Conservation (phyloP, 768 basidiomycete species). For the Kwoniella europaea region DNA sequence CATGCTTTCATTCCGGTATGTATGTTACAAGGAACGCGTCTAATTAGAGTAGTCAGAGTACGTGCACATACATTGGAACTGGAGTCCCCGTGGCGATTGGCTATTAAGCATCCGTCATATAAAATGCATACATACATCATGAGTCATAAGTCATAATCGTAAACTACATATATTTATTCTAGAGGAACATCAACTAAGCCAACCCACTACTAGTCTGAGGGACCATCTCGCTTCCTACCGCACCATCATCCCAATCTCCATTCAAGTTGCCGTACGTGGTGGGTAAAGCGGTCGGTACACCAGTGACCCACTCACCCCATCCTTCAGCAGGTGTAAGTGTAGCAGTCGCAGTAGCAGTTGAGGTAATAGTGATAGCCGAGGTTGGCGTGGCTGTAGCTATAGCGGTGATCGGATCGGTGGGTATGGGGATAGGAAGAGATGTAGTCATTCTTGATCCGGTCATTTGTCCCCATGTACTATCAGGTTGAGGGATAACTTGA, state of each 20-base stretch:
- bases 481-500: slow-evolving; percentile 5
- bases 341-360: neutral
- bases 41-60: neutral
- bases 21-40: neutral
- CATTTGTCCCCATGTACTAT: slow-evolving; percentile 15
- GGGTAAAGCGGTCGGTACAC: neutral
- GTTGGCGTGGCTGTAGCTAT: slow-evolving; percentile 7
- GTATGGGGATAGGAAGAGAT: neutral
- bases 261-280: neutral
- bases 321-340: slow-evolving; percentile 17
- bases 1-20: no score
- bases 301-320: slow-evolving; percentile 21
- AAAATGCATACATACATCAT: neutral
- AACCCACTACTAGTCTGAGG: slow-evolving; percentile 23
- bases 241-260: slow-evolving; percentile 16
- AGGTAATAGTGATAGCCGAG: neutral
- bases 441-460: slow-evolving; percentile 20
- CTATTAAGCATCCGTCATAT: neutral
- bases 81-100: neutral
- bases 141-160: neutral
- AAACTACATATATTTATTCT: slow-evolving; percentile 5
- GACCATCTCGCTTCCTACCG: slow-evolving; percentile 27
- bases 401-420: neutral
- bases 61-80: neutral
- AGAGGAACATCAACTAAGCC: slow-evolving; percentile 12